These are phyloP conservation scores for Beauveria rudraprayagi DNA, from an alignment of 2,329 filamentous ascomycete species.

Conservation along the genomic window DNA sequence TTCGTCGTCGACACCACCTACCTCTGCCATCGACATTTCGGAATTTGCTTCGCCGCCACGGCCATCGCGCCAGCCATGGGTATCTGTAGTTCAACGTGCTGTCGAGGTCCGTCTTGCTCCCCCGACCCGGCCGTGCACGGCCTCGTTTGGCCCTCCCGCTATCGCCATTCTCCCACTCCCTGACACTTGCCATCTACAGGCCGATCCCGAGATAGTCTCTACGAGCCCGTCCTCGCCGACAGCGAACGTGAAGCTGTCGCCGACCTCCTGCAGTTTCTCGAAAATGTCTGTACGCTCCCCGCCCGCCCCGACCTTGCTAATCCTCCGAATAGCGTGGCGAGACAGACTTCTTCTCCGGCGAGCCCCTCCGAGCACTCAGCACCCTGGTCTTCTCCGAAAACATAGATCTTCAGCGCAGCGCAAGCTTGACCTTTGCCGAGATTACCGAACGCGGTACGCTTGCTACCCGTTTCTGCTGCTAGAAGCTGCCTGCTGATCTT, in stretches of 20 bases:
- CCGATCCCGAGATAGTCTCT: constrained; percentile 71
- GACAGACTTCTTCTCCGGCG: constrained; percentile 96
- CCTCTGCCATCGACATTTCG: constrained; percentile 5
- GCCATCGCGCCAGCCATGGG: constrained; percentile 41
- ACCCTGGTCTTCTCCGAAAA: constrained; percentile 98
- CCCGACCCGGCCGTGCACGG: neutral
- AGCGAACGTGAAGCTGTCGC: constrained; percentile 95
- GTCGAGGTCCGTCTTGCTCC: constrained; percentile 33
- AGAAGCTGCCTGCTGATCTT: constrained; percentile 13
- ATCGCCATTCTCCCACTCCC: neutral
- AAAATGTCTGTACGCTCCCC: constrained; percentile 61
- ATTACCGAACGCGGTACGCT: constrained; percentile 90
- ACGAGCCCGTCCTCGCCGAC: constrained; percentile 84
- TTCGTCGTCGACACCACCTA: neutral
- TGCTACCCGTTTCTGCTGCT: constrained; percentile 9
- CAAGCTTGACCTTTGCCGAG: constrained; percentile 95
- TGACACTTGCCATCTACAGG: constrained; percentile 34
- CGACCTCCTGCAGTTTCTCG: constrained; percentile 88
- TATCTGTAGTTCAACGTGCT: constrained; percentile 53
- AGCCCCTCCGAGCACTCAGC: constrained; percentile 85
- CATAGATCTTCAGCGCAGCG: constrained; percentile 93
- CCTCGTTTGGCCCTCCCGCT: neutral
- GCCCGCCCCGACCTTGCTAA: neutral
- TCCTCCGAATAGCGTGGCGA: constrained; percentile 65
- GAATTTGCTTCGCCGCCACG: constrained; percentile 9